Evolutionary conservation across 2,329 filamentous ascomycete species (phyloP), one percentile per base, ranked within the genome.

Genomic region (Plectosphaerella sp.): DNA sequence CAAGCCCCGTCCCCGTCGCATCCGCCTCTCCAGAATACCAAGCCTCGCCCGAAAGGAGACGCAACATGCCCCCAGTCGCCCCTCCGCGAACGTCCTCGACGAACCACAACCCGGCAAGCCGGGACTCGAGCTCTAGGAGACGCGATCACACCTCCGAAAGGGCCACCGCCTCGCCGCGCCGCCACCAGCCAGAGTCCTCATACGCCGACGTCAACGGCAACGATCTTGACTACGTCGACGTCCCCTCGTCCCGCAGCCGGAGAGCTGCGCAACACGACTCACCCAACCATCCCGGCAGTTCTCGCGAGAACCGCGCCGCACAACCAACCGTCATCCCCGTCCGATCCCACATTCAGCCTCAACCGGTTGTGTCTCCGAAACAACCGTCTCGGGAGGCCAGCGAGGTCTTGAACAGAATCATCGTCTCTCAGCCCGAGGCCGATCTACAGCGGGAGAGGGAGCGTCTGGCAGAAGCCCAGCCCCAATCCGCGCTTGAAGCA

Each of bases 51-150:
- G 43, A 46, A 15, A 25, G 43, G 25, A 75, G 77, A 62, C 74
- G 76, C 72, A 80, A 72, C 70, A 83, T 79, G 73, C 83, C 88
- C 50, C 87, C 89, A 22, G 79, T 89, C 60, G 86, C 88, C 51
- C 91, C 89, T 47, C 89, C 89, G 36, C 83, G 91, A 63, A 92
- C 89, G 8, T 95, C 91, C 14, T 94, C 90, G 43, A 87, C 84
- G 58, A 69, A 72, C 56, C 70, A 72, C 56, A 60, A 64, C 59
- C 45, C 61, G 11, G 52, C 67, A 2, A 61, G 57, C 25, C 54
- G 63, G n/a, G 65, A 67, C 25, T 65, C 73, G 15, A 71, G 64
- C 58, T 71, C 77, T 25, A 70, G 77, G 51, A 72, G 76, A 60
- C 65, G 68, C 37, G 65, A 72, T 15, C 71, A 77, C 50, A 60